Evolutionary conservation across 2,329 filamentous ascomycete species (phyloP).

Genomic region (Acephala macrosclerotiorum): DNA sequence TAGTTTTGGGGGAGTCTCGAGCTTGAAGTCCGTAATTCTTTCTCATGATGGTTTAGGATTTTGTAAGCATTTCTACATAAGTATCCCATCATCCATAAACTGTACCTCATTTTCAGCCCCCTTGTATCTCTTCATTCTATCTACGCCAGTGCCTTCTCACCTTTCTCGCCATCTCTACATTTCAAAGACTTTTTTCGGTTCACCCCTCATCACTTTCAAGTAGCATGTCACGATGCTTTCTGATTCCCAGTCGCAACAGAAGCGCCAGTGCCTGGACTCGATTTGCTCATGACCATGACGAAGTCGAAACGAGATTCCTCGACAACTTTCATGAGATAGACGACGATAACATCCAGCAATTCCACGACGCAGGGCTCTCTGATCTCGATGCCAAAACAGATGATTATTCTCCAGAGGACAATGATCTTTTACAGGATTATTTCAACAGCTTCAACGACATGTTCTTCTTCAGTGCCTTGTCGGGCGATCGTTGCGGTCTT

Average conservation of each 20-base stretch:
- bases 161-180: not conserved
- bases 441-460: conserved; percentile 11
- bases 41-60: no score
- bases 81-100: no score
- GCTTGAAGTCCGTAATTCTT: no score
- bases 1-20: no score
- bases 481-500: not conserved
- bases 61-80: no score
- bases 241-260: not conserved
- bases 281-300: not conserved
- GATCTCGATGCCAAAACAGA: not conserved
- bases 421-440: not conserved
- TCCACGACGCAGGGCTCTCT: not conserved
- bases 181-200: not conserved
- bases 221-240: not conserved
- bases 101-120: no score
- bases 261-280: not conserved
- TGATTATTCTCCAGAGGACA: not conserved
- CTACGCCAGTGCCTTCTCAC: not conserved
- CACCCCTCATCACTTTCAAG: not conserved
- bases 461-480: conserved; percentile 11
- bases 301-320: not conserved
- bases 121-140: no score
- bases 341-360: not conserved
- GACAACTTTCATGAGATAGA: not conserved